Evolutionary conservation across 176 grass and related monocot genomes (phyloP).

Genomic region (Tillandsia fasciculata): DNA sequence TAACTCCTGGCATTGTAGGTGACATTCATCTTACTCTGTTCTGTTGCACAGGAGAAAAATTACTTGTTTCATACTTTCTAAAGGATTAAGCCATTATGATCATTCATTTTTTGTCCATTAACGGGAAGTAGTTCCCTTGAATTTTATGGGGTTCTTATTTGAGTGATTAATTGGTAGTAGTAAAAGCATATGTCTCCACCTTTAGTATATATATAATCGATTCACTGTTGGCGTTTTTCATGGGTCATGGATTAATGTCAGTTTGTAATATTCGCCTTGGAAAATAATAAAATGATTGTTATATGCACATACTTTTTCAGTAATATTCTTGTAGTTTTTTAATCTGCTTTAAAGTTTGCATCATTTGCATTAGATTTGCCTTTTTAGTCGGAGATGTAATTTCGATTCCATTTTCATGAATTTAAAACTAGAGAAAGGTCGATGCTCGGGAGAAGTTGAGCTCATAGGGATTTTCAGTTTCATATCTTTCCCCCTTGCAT

Average conservation of each 20-base stretch:
- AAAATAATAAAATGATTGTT: no score
- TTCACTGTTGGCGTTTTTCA: neutral
- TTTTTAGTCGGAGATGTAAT: neutral
- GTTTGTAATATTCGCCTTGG: neutral
- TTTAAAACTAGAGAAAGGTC: neutral
- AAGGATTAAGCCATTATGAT: neutral
- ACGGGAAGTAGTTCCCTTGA: neutral
- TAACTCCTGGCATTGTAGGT: constrained; percentile 38
- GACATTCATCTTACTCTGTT: neutral
- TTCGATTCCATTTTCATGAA: neutral
- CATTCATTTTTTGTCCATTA: neutral
- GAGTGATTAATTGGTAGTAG: neutral
- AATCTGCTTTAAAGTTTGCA: no score
- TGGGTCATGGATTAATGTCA: neutral
- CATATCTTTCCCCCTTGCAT: neutral
- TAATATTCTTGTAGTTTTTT: no score
- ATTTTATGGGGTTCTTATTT: neutral
- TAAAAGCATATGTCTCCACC: neutral
- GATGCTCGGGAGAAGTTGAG: neutral
- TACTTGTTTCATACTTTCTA: neutral
- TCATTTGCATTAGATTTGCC: no score
- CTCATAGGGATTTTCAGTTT: neutral
- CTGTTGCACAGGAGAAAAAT: neutral
- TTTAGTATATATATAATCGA: neutral
- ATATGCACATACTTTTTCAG: no score